Conservation (phyloP, 768 basidiomycete genomes). For the Strobilomyces echinocephalus region DNA sequence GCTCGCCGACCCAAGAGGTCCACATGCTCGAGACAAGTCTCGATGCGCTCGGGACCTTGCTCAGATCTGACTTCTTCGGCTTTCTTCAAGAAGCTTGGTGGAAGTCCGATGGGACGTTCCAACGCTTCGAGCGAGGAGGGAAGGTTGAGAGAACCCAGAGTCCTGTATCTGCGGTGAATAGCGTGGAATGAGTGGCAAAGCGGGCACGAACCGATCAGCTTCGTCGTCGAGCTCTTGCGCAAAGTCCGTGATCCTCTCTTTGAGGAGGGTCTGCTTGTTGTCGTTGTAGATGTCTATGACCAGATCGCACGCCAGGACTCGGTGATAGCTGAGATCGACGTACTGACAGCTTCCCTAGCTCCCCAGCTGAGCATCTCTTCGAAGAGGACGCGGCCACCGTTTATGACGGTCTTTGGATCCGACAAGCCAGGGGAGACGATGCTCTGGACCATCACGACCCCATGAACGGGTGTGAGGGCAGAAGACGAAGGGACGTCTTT, state of each 20-base stretch:
- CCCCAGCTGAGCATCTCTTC: slow-evolving; percentile 79
- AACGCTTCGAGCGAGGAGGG: slow-evolving; percentile 85
- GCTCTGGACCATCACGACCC: slow-evolving; percentile 61
- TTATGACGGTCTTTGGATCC: slow-evolving; percentile 54
- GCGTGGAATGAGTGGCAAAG: background rate
- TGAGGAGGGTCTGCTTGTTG: slow-evolving; percentile 63
- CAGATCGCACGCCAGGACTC: background rate
- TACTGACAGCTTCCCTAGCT: slow-evolving; percentile 84
- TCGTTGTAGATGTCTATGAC: slow-evolving; percentile 78
- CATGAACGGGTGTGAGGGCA: slow-evolving; percentile 59
- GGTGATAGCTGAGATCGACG: slow-evolving; percentile 23
- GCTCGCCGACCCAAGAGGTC: slow-evolving; percentile 60
- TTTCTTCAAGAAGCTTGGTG: slow-evolving; percentile 80
- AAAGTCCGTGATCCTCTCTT: slow-evolving; percentile 58
- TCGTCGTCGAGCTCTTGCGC: slow-evolving; percentile 60
- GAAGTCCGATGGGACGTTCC: slow-evolving; percentile 81
- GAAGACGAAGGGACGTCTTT: slow-evolving; percentile 74
- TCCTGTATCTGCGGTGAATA: slow-evolving; percentile 37
- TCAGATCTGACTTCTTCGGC: slow-evolving; percentile 79
- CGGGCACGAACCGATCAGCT: slow-evolving; percentile 50
- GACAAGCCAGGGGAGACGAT: slow-evolving; percentile 50
- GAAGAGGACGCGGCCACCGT: slow-evolving; percentile 59
- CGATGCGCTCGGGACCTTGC: slow-evolving; percentile 69
- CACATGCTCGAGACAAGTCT: slow-evolving; percentile 68
- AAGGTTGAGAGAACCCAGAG: slow-evolving; percentile 66